These are phyloP conservation scores for Apiospora phragmitis DNA, from an alignment of 2,329 filamentous ascomycete genomes.

Conservation along the genomic window DNA sequence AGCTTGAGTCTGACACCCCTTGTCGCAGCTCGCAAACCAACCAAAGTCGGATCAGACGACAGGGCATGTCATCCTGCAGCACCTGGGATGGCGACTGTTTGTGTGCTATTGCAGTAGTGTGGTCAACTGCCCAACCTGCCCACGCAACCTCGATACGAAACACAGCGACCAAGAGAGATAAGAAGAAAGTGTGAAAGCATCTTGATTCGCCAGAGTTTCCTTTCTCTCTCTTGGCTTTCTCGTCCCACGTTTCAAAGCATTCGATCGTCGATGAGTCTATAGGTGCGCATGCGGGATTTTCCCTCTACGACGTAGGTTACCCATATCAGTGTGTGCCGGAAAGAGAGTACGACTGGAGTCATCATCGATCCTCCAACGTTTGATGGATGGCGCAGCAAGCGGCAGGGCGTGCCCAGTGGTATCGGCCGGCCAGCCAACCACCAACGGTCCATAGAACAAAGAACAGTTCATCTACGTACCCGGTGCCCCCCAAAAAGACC, in stretches of 20 bases:
- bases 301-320: background rate
- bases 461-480: background rate
- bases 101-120: background rate
- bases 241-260: background rate
- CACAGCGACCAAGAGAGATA: background rate
- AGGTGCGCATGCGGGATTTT: background rate
- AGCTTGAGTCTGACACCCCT: background rate
- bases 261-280: background rate
- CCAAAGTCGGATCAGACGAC: background rate
- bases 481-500: too few species aligned
- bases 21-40: background rate
- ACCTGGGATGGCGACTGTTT: background rate
- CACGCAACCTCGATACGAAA: background rate
- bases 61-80: constrained; percentile 4
- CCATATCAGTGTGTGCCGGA: background rate
- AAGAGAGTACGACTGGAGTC: background rate
- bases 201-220: constrained; percentile 1
- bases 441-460: background rate
- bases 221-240: background rate
- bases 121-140: background rate
- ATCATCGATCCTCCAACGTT: background rate
- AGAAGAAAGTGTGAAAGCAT: background rate
- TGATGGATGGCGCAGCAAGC: background rate
- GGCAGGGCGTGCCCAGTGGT: background rate
- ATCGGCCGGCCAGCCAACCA: background rate